Evolutionary conservation across 1,284 basidiomycete genomes (phyloP).

Genomic region (Volvariella surrecta): DNA sequence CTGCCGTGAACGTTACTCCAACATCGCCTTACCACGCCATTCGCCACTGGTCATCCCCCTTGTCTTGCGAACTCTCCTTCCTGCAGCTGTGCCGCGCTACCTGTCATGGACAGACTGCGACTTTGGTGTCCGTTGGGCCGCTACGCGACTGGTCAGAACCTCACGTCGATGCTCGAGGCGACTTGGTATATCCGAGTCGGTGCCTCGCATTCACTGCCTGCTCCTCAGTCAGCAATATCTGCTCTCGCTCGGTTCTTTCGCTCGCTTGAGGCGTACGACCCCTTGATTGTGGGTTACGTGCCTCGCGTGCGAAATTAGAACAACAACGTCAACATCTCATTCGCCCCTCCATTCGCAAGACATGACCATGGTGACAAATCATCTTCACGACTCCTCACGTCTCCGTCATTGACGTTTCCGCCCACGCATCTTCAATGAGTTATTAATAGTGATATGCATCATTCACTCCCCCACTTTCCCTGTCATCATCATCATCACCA

Average conservation of each 20-base stretch:
- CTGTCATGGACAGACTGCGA: slow-evolving; percentile 14
- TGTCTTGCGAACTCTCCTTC: slow-evolving; percentile 15
- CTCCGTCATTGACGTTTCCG: slow-evolving; percentile 8
- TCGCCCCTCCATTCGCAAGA: slow-evolving; percentile 13
- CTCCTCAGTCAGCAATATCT: too few relatives aligned
- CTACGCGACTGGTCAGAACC: slow-evolving; percentile 19
- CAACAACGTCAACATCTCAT: slow-evolving; percentile 33
- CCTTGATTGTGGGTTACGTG: slow-evolving; percentile 67
- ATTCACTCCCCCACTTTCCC: slow-evolving; percentile 3
- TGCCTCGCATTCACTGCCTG: too few relatives aligned
- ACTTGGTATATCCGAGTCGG: slow-evolving; percentile 20
- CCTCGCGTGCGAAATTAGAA: slow-evolving; percentile 64
- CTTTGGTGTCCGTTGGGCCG: background rate
- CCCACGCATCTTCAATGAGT: background rate
- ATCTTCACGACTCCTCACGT: slow-evolving; percentile 19
- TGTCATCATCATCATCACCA: background rate
- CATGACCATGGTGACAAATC: slow-evolving; percentile 16
- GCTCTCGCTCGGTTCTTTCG: slow-evolving; percentile 40
- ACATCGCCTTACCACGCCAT: slow-evolving; percentile 7
- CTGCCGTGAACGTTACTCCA: slow-evolving; percentile 14
- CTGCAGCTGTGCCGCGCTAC: slow-evolving; percentile 46
- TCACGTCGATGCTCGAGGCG: slow-evolving; percentile 43
- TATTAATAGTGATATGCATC: background rate
- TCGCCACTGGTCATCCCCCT: slow-evolving; percentile 9
- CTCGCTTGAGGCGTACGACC: slow-evolving; percentile 61